A percentile compares a stretch with the other conserved stretches of the same genome.
phyloP scores from a whole-genome alignment of 116 monocot genomes.

The Cymodocea nodosa region DNA sequence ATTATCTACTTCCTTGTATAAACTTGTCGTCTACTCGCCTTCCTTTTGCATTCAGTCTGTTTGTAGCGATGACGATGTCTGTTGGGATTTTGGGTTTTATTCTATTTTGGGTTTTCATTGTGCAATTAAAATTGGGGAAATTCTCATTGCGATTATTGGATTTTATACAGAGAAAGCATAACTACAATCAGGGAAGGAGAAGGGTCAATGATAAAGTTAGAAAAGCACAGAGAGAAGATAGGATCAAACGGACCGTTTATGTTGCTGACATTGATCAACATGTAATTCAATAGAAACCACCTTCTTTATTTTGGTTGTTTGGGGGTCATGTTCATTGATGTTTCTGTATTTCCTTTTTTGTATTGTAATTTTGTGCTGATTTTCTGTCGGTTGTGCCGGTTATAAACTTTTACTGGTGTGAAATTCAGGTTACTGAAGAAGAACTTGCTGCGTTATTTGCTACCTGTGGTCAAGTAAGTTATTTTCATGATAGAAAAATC shows the following conservation, averaged over 20 bases:
- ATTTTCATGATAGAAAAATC: background rate
- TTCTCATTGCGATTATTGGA: background rate
- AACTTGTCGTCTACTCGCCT: background rate
- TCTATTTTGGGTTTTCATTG: background rate
- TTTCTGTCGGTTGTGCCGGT: no score
- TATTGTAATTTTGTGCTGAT: background rate
- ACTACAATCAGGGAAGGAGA: slow-evolving; percentile 49
- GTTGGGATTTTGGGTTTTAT: background rate
- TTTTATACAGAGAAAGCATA: slow-evolving; percentile 44
- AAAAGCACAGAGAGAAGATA: slow-evolving; percentile 58
- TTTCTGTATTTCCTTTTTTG: background rate
- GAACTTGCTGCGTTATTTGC: slow-evolving; percentile 60
- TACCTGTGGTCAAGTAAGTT: slow-evolving; percentile 56
- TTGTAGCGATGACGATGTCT: background rate
- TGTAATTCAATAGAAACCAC: slow-evolving; percentile 5
- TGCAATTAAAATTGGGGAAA: background rate
- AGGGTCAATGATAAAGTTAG: slow-evolving; percentile 35
- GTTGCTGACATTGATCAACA: slow-evolving; percentile 82
- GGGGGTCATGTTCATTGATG: background rate
- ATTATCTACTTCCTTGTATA: background rate
- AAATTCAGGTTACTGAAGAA: slow-evolving; percentile 63
- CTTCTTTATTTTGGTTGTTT: background rate
- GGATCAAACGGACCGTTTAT: slow-evolving; percentile 74
- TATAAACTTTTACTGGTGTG: slow-evolving; percentile 3
- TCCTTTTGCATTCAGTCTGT: background rate